Percentiles rank a stretch among this genome's conserved stretches.
Evolutionary conservation across 1,284 basidiomycete species (phyloP).

Genomic region (Trichosporon inkin): DNA sequence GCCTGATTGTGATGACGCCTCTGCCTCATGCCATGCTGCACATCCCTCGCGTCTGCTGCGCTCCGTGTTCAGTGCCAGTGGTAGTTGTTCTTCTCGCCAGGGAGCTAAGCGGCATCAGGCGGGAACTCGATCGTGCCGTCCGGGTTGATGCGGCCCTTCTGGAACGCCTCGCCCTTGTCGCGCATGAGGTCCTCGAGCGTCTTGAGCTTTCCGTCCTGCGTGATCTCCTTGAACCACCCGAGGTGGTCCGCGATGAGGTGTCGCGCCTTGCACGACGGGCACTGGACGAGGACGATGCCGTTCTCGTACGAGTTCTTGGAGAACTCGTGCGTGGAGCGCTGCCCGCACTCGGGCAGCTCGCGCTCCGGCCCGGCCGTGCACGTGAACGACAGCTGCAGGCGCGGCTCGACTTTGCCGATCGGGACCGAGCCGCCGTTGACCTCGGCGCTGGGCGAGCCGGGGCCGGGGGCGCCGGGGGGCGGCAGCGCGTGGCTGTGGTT

Average conservation of each 20-base stretch:
- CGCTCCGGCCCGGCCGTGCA: conserved; percentile 61
- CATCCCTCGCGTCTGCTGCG: too few species aligned
- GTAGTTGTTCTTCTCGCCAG: not conserved
- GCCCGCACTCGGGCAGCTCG: conserved; percentile 58
- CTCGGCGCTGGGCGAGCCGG: conserved; percentile 20
- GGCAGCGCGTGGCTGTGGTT: conserved; percentile 19
- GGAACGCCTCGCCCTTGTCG: conserved; percentile 63
- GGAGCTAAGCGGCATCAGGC: conserved; percentile 3
- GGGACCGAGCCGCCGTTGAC: conserved; percentile 6
- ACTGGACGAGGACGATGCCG: conserved; percentile 88
- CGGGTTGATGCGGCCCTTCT: conserved; percentile 56
- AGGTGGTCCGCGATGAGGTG: conserved; percentile 87
- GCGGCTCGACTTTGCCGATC: conserved; percentile 41
- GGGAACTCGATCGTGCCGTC: conserved; percentile 53
- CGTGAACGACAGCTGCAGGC: conserved; percentile 67
- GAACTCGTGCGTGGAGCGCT: conserved; percentile 85
- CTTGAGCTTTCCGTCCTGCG: conserved; percentile 64
- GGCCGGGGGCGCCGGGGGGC: not conserved
- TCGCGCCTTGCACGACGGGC: conserved; percentile 82
- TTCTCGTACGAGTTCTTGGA: conserved; percentile 75
- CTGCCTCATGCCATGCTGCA: too few species aligned
- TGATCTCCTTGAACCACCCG: conserved; percentile 72
- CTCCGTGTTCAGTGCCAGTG: too few species aligned
- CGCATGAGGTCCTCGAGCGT: conserved; percentile 77
- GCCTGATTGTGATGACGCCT: not conserved